Conservation (phyloP, 495 filamentous ascomycete genomes). For the Ascodesmis nigricans region DNA sequence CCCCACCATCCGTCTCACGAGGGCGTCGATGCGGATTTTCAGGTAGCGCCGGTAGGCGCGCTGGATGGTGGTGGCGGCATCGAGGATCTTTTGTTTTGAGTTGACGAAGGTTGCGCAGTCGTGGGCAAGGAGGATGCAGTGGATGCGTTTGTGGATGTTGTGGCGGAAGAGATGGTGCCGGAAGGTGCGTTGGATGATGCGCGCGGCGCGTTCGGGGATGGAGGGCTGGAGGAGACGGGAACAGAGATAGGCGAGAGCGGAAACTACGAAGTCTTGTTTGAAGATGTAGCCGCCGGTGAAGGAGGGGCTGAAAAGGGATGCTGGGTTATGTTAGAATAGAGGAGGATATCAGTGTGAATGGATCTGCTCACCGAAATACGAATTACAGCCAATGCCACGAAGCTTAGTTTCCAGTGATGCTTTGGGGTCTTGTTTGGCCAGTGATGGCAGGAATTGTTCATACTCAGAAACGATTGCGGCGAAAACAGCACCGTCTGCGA, state of each 20-base stretch:
- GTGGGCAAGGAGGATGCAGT: conserved; percentile 27
- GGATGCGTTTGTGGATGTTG: conserved; percentile 22
- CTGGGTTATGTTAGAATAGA: too few species aligned
- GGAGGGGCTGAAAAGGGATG: conserved; percentile 19
- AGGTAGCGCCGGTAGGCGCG: conserved; percentile 22
- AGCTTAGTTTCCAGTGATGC: conserved; percentile 19
- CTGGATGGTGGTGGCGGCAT: conserved; percentile 34
- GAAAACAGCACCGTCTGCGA: conserved; percentile 35
- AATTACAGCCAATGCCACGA: conserved; percentile 22
- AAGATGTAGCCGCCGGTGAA: conserved; percentile 23
- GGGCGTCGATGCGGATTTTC: conserved; percentile 15
- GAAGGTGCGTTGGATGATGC: conserved; percentile 27
- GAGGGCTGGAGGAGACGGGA: conserved; percentile 36
- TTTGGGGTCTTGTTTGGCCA: conserved; percentile 6
- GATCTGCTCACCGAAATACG: conserved; percentile 28
- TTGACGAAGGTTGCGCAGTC: conserved; percentile 29
- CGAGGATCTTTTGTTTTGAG: conserved; percentile 24
- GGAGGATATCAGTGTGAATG: too few species aligned
- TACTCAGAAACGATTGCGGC: conserved; percentile 39
- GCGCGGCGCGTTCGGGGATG: conserved; percentile 26
- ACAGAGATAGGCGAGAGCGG: conserved; percentile 38
- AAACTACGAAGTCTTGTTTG: conserved; percentile 31
- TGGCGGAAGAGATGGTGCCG: conserved; percentile 22
- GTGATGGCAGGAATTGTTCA: conserved; percentile 23
- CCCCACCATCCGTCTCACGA: conserved; percentile 11